Conservation (phyloP, 306 rosid species). For the Vigna trinervia region DNA sequence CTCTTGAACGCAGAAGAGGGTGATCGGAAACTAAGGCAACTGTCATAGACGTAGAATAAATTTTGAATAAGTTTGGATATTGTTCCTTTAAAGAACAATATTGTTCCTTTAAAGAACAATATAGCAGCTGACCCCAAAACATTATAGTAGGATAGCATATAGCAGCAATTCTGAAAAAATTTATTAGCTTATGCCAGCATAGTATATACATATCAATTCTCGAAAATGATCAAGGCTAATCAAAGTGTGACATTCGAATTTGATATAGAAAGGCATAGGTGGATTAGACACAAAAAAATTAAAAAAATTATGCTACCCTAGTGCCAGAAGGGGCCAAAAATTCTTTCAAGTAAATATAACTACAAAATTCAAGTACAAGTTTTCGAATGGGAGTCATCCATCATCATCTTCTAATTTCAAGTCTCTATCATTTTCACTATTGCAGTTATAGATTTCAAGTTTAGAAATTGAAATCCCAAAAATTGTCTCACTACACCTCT, state of each 20-base stretch:
- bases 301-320: not conserved
- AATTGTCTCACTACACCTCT: not conserved
- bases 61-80: conserved; percentile 7
- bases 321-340: not conserved
- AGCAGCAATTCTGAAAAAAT: not conserved
- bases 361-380: not conserved
- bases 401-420: not conserved
- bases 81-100: not conserved
- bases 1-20: not conserved
- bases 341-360: not conserved
- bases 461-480: not conserved
- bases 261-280: not conserved
- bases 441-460: not conserved
- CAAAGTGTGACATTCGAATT: not conserved
- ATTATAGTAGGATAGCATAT: not conserved
- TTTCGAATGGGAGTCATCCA: not conserved
- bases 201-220: not conserved
- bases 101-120: not conserved
- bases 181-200: not conserved
- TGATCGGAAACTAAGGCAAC: not conserved
- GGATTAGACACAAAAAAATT: not conserved
- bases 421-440: not conserved
- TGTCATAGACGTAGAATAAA: not conserved
- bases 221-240: not conserved
- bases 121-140: not conserved